phyloP scores from a whole-genome alignment of 78 protist genomes.

The Protostelium mycophagum region DNA sequence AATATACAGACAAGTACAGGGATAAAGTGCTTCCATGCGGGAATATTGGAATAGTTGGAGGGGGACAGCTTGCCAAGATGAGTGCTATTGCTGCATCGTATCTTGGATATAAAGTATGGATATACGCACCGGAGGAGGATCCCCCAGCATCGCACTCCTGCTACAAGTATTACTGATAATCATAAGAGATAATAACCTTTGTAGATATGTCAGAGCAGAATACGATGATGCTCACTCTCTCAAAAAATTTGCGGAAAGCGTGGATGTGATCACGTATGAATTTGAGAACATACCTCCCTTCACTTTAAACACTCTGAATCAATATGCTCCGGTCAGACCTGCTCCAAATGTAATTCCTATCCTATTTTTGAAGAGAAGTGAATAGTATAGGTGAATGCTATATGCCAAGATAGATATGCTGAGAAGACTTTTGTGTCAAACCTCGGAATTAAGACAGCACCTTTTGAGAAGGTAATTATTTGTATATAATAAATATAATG shows the following conservation, averaged over 20 bases:
- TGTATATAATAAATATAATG: no score
- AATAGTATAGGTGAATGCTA: not conserved
- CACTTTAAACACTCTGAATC: not conserved
- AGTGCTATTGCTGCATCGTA: slow-evolving; percentile 55
- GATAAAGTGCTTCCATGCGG: not conserved
- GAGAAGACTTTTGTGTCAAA: slow-evolving; percentile 52
- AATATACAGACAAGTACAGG: no score
- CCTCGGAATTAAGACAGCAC: slow-evolving; percentile 35
- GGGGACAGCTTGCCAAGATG: slow-evolving; percentile 68
- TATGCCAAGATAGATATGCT: slow-evolving; percentile 45
- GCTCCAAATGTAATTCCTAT: slow-evolving; percentile 50
- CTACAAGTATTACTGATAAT: slow-evolving; percentile 22
- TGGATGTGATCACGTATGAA: slow-evolving; percentile 63
- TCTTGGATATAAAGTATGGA: slow-evolving; percentile 51
- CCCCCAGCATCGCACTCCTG: slow-evolving; percentile 47
- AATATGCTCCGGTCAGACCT: slow-evolving; percentile 53
- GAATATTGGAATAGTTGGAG: slow-evolving; percentile 60
- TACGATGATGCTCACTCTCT: slow-evolving; percentile 35
- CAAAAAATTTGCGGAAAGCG: slow-evolving; percentile 36
- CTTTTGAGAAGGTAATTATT: slow-evolving; percentile 39
- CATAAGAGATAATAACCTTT: no score
- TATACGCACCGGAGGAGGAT: slow-evolving; percentile 48
- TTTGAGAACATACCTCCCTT: slow-evolving; percentile 49
- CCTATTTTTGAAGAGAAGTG: not conserved
- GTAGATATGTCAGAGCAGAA: slow-evolving; percentile 12